Evolutionary conservation across 2,329 filamentous ascomycete genomes (phyloP).

Genomic region (Fusarium pseudocircinatum): DNA sequence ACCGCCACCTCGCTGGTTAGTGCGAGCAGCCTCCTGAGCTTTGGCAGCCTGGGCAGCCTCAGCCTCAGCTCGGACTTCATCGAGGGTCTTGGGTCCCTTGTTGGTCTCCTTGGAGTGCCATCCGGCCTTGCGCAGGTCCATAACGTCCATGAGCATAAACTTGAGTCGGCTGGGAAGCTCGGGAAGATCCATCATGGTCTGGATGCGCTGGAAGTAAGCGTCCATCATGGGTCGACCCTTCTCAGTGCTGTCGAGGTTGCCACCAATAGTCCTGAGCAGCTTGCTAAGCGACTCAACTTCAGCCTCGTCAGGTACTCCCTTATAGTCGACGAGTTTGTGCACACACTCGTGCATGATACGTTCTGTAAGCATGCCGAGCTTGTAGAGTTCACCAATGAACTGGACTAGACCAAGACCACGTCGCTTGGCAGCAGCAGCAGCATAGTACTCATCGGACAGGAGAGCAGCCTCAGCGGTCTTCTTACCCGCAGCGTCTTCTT

Average conservation of each 20-base stretch:
- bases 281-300: conserved; percentile 96
- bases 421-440: conserved; percentile 92
- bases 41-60: conserved; percentile 83
- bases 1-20: conserved; percentile 73
- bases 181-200: conserved; percentile 80
- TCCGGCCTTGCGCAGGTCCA: conserved; percentile 80
- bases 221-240: conserved; percentile 90
- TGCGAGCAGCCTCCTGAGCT: conserved; percentile 75
- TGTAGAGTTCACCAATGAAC: conserved; percentile 99
- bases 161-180: conserved; percentile 86
- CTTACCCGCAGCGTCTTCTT: conserved; percentile 57
- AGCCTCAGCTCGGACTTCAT: conserved; percentile 85
- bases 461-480: conserved; percentile 78
- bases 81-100: conserved; percentile 97
- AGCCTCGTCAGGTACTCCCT: conserved; percentile 91
- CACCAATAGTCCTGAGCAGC: conserved; percentile 90
- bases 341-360: conserved; percentile 99
- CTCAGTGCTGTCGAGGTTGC: conserved; percentile 82
- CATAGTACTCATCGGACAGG: conserved; percentile 96
- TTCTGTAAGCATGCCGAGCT: conserved; percentile 97
- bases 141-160: conserved; percentile 96
- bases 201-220: conserved; percentile 91
- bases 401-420: conserved; percentile 97
- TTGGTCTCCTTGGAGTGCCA: conserved; percentile 90
- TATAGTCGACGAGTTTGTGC: conserved; percentile 94